Conservation (phyloP, 495 filamentous ascomycete species). For the Penicillium paradoxum region DNA sequence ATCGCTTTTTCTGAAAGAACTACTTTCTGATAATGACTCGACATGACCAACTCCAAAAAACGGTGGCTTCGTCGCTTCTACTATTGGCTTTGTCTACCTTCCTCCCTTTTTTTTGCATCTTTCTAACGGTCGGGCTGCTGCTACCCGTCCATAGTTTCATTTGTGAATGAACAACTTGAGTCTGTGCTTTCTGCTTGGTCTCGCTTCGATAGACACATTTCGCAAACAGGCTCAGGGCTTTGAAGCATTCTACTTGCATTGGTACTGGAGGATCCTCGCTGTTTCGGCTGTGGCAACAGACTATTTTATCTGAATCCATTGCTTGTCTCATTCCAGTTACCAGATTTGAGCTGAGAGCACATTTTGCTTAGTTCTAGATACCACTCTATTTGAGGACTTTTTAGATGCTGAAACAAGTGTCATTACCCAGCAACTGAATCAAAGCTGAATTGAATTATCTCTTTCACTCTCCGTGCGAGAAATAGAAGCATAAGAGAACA, state of each 20-base stretch:
- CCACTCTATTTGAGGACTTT: neutral
- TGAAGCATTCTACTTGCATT: neutral
- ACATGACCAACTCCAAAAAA: slow-evolving; percentile 32
- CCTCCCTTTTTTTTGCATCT: slow-evolving; percentile 3
- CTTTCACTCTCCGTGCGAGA: neutral
- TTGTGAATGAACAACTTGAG: neutral
- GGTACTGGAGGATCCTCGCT: neutral
- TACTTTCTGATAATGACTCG: slow-evolving; percentile 33
- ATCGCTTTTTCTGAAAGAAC: slow-evolving; percentile 8
- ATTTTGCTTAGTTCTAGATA: neutral
- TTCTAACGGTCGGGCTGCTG: slow-evolving; percentile 14
- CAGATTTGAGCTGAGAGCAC: neutral
- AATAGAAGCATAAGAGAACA: neutral
- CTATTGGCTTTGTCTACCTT: slow-evolving; percentile 18
- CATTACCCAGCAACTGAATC: neutral
- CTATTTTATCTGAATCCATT: slow-evolving; percentile 5
- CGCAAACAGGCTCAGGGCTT: slow-evolving; percentile 1
- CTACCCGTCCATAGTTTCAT: slow-evolving; percentile 5
- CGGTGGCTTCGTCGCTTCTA: slow-evolving; percentile 24
- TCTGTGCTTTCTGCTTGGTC: slow-evolving; percentile 4
- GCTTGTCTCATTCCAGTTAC: neutral
- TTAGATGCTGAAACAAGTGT: neutral
- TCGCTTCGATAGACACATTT: slow-evolving; percentile 1
- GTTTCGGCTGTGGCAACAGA: neutral
- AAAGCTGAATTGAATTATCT: slow-evolving; percentile 13